A percentile compares a stretch with the other conserved stretches of the same genome.
Conservation (phyloP, 768 basidiomycete species). For the Boletus bicolor region DNA sequence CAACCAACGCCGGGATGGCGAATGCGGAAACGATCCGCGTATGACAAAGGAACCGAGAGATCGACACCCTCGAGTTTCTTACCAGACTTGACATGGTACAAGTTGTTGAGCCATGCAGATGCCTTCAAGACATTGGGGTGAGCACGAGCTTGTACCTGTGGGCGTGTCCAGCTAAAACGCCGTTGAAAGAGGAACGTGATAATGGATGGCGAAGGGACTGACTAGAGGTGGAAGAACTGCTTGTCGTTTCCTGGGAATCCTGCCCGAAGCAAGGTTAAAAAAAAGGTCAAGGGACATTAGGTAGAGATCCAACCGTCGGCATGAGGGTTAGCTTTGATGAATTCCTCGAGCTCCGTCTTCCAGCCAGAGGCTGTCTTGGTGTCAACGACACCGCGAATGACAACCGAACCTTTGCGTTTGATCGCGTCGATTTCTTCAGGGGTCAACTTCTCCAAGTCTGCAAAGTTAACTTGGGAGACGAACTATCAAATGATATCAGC, state of each 20-base stretch:
- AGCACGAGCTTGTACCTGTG: conserved; percentile 67
- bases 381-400: conserved; percentile 60
- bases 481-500: conserved; percentile 35
- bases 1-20: conserved; percentile 62
- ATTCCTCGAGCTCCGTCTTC: conserved; percentile 55
- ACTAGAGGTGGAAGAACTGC: conserved; percentile 77
- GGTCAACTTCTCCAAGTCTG: conserved; percentile 47
- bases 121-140: conserved; percentile 63
- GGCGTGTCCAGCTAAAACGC: conserved; percentile 40
- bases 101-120: conserved; percentile 57
- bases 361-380: conserved; percentile 53
- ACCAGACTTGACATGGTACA: conserved; percentile 49
- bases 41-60: conserved; percentile 57
- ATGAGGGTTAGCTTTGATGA: conserved; percentile 54
- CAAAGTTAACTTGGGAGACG: conserved; percentile 60
- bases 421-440: conserved; percentile 47
- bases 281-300: background rate
- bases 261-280: conserved; percentile 19
- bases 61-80: conserved; percentile 50
- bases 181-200: background rate
- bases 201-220: conserved; percentile 18
- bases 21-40: conserved; percentile 74
- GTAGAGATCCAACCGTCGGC: conserved; percentile 42
- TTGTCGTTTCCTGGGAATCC: conserved; percentile 56
- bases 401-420: conserved; percentile 53